Percentiles rank a stretch among this genome's conserved stretches.
Conservation (phyloP, 1,284 basidiomycete species). For the Abortiporus biennis region DNA sequence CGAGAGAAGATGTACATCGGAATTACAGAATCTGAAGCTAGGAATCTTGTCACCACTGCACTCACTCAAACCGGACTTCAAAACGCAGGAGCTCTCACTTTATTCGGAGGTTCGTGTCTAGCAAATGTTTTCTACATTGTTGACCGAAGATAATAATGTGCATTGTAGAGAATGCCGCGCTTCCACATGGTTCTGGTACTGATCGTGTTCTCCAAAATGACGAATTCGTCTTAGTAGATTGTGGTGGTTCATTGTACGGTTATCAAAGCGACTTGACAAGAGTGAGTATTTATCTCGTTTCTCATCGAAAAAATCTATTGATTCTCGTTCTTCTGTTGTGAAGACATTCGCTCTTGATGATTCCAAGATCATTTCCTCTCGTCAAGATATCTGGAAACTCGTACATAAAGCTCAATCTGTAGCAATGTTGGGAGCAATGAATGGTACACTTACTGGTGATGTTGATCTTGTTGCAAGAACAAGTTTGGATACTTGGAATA, state of each 20-base stretch:
- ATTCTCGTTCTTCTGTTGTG: background rate
- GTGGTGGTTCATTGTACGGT: slow-evolving; percentile 63
- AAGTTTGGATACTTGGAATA: slow-evolving; percentile 40
- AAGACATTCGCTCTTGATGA: slow-evolving; percentile 67
- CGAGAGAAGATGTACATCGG: slow-evolving; percentile 60
- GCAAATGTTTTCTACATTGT: background rate
- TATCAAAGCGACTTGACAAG: slow-evolving; percentile 77
- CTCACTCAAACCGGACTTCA: slow-evolving; percentile 53
- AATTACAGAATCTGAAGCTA: slow-evolving; percentile 69
- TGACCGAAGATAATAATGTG: background rate
- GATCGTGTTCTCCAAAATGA: slow-evolving; percentile 49
- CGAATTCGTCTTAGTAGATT: slow-evolving; percentile 79
- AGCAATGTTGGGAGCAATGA: slow-evolving; percentile 44
- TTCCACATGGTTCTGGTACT: slow-evolving; percentile 77
- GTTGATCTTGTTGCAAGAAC: slow-evolving; percentile 68
- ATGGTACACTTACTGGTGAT: slow-evolving; percentile 42
- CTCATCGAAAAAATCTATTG: background rate
- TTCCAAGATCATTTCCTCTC: slow-evolving; percentile 45
- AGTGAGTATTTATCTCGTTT: slow-evolving; percentile 34
- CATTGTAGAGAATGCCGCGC: slow-evolving; percentile 69
- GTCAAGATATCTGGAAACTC: slow-evolving; percentile 62
- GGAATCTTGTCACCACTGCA: slow-evolving; percentile 47
- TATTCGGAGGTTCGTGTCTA: slow-evolving; percentile 65
- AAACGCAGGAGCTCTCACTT: slow-evolving; percentile 53
- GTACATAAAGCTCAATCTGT: slow-evolving; percentile 61